Base-by-base conservation (phyloP, 2,329 filamentous ascomycete species). In the Coleophoma eucalyptorum region DNA sequence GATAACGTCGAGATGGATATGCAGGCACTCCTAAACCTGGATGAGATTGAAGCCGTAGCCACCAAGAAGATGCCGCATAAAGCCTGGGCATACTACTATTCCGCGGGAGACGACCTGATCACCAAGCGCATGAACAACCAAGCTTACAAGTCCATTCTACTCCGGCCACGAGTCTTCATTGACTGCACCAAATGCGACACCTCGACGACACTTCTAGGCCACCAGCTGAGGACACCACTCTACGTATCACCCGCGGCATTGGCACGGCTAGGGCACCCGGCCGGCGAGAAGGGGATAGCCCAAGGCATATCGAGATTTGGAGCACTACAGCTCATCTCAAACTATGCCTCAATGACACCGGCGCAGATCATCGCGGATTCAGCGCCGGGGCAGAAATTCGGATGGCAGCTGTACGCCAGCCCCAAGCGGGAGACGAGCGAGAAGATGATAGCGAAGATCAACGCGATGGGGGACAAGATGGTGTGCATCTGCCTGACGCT, bases 351-450 rank as follows among this genome's bases (percentile, higher is more conserved):
- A 48, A 90, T 94, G 85, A 94, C 89, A 1, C 91, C 91, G 1
- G 92, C 97, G 72, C 88, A 97, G 68, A 90, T 97, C 56, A 83
- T 93, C 13, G 81, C 84, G 43, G 86, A 84, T 54, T 86, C 89
- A 0, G 63, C 70, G 3, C 79, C 83, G 0, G 86, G 79, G 2
- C 91, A 96, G 66, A 73, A 92, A 1, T 96, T 97, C 66, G 93
- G 93, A 13, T 97, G 91, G 90, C 93, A 99, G 72, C 72, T 99
- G 18, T 97, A 99, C 70, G 89, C 96, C 34, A 91, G 97, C 67
- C 88, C 81, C 43, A 87, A 94, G 58, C 81, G 89, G 26, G 78
- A 80, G 58, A 96, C 95, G 78, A 94, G 86, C 66, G 84, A 90
- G 64, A 83, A 83, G 4, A 91, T 95, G 81, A 74, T 96, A 50